Conservation (phyloP, 2,329 filamentous ascomycete genomes). For the Aspergillus sp. region DNA sequence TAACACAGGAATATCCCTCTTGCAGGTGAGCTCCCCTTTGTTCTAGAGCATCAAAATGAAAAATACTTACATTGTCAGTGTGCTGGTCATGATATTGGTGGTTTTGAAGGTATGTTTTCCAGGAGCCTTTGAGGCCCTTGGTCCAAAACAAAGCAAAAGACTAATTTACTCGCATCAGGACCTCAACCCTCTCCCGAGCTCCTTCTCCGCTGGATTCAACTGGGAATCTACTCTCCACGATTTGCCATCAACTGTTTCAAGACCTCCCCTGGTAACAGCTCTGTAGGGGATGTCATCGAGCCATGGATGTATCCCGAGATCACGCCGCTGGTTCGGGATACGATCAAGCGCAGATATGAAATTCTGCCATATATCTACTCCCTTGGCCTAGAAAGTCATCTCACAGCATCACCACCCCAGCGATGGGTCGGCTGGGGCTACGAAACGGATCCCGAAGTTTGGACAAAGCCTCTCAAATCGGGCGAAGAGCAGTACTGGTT, state of each 20-base stretch:
- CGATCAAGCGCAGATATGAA: conserved; percentile 70
- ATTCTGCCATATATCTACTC: conserved; percentile 72
- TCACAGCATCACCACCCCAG: conserved; percentile 62
- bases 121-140: neutral
- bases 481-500: conserved; percentile 75
- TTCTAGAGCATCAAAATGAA: neutral
- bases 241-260: conserved; percentile 81
- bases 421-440: conserved; percentile 74
- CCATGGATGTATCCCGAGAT: conserved; percentile 75
- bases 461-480: conserved; percentile 58
- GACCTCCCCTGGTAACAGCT: conserved; percentile 64
- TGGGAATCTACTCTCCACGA: conserved; percentile 67
- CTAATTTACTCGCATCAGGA: conserved; percentile 16
- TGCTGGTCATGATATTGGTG: conserved; percentile 73
- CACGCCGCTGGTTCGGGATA: conserved; percentile 60
- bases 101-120: conserved; percentile 61
- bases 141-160: neutral
- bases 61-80: conserved; percentile 41
- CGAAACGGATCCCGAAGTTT: conserved; percentile 65
- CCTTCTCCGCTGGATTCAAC: conserved; percentile 70
- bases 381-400: conserved; percentile 61
- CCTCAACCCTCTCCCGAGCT: conserved; percentile 70
- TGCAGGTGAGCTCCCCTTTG: conserved; percentile 51
- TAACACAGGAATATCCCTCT: conserved; percentile 65
- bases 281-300: conserved; percentile 70